A percentile compares a stretch with the other conserved stretches of the same genome.
Conservation (phyloP, 2,329 filamentous ascomycete genomes). For the Aspergillus sp. region DNA sequence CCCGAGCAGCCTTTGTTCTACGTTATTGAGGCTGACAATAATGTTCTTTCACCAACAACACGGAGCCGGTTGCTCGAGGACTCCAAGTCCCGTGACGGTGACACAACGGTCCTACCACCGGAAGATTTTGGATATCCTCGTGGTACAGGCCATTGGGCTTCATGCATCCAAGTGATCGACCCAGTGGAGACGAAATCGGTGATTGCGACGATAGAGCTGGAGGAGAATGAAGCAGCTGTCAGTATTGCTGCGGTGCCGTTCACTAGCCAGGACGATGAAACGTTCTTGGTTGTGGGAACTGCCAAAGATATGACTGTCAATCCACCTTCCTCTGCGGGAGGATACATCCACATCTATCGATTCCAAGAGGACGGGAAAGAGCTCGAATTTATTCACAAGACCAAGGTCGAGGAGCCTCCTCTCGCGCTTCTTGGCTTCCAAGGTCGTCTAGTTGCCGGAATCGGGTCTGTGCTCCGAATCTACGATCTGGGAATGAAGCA, state of each 20-base stretch:
- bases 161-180: slow-evolving; percentile 90
- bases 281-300: slow-evolving; percentile 90
- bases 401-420: slow-evolving; percentile 84
- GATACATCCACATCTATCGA: slow-evolving; percentile 89
- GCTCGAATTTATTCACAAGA: slow-evolving; percentile 95
- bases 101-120: slow-evolving; percentile 68
- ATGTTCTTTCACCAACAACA: slow-evolving; percentile 79
- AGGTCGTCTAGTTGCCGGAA: slow-evolving; percentile 80
- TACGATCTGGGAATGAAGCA: slow-evolving; percentile 94
- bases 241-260: slow-evolving; percentile 84
- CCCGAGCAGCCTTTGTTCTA: slow-evolving; percentile 89
- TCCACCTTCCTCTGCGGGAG: slow-evolving; percentile 72
- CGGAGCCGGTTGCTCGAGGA: slow-evolving; percentile 73
- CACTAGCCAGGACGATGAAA: slow-evolving; percentile 81
- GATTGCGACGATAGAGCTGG: slow-evolving; percentile 75
- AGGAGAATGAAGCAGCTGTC: slow-evolving; percentile 87
- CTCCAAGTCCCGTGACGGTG: slow-evolving; percentile 68
- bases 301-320: slow-evolving; percentile 84
- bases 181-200: slow-evolving; percentile 73
- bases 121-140: slow-evolving; percentile 87
- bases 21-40: slow-evolving; percentile 90
- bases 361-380: slow-evolving; percentile 84
- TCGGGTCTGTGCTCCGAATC: slow-evolving; percentile 77
- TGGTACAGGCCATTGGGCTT: slow-evolving; percentile 85
- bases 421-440: slow-evolving; percentile 92